Evolutionary conservation across 495 filamentous ascomycete species (phyloP).

Genomic region (Pseudoneurospora amorphoporcata): DNA sequence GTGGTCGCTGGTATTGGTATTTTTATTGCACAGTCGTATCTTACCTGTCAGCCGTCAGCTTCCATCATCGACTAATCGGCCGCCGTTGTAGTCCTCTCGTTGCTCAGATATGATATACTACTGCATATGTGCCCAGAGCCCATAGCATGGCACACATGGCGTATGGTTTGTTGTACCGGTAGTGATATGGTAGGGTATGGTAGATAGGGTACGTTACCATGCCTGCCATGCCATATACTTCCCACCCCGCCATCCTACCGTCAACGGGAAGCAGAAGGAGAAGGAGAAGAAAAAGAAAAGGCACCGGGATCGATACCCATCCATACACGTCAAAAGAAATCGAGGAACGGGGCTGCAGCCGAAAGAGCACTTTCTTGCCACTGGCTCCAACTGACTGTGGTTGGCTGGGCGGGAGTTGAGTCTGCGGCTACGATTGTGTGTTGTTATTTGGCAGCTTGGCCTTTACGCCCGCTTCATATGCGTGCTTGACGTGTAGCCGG

Average conservation of each 20-base stretch:
- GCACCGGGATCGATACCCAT: not conserved
- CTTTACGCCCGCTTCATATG: not conserved
- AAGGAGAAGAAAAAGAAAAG: too few relatives aligned
- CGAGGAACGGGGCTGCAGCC: not conserved
- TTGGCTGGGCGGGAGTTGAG: not conserved
- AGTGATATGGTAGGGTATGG: not conserved
- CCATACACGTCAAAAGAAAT: not conserved
- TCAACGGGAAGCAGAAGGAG: too few relatives aligned
- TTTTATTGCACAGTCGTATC: not conserved
- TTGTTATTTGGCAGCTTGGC: not conserved
- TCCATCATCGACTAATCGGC: not conserved
- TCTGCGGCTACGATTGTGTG: not conserved
- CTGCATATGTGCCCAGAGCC: not conserved
- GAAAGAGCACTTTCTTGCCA: not conserved
- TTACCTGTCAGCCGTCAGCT: not conserved
- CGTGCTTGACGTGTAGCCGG: not conserved
- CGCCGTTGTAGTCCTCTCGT: not conserved
- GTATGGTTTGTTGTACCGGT: too few relatives aligned
- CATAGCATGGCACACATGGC: too few relatives aligned
- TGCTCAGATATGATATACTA: not conserved
- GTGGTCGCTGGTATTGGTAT: not conserved
- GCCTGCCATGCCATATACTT: too few relatives aligned
- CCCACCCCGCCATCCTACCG: too few relatives aligned
- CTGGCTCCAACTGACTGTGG: not conserved
- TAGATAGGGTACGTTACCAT: not conserved